A percentile compares a stretch with the other conserved stretches of the same genome.
phyloP scores from a whole-genome alignment of 306 rosid species.

The Senna siamea region DNA sequence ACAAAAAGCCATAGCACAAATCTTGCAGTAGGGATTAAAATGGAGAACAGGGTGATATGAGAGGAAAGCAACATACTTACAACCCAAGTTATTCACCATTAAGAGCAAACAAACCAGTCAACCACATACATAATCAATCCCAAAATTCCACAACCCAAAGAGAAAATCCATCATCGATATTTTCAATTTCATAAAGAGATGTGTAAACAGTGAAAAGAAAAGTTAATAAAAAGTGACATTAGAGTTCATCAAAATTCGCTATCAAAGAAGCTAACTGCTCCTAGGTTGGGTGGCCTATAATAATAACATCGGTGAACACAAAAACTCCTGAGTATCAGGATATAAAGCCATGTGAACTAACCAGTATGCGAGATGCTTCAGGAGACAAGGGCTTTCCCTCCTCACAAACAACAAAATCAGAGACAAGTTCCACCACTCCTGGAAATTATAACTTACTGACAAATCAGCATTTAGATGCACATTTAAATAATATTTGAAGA shows the following conservation, averaged over 20 bases:
- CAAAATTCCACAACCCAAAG: background rate
- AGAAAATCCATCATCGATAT: background rate
- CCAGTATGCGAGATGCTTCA: constrained; percentile 85
- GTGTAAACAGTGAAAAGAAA: background rate
- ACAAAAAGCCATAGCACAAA: background rate
- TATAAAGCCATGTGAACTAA: constrained; percentile 38
- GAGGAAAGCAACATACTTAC: background rate
- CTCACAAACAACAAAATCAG: constrained; percentile 86
- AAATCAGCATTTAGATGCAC: background rate
- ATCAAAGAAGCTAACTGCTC: no score
- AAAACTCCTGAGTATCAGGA: background rate
- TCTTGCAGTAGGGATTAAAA: background rate
- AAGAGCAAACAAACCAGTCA: constrained; percentile 4
- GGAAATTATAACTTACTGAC: constrained; percentile 28
- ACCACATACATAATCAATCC: background rate
- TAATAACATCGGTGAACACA: background rate
- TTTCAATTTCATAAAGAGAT: background rate
- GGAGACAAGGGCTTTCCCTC: constrained; percentile 94
- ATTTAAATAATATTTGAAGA: background rate
- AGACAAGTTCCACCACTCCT: constrained; percentile 94
- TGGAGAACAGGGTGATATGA: background rate
- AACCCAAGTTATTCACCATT: background rate
- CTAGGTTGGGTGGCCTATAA: background rate
- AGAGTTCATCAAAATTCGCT: background rate
- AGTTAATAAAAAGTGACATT: background rate